Conservation (phyloP, 495 filamentous ascomycete genomes). For the Paragyromitra xinjiangensis region DNA sequence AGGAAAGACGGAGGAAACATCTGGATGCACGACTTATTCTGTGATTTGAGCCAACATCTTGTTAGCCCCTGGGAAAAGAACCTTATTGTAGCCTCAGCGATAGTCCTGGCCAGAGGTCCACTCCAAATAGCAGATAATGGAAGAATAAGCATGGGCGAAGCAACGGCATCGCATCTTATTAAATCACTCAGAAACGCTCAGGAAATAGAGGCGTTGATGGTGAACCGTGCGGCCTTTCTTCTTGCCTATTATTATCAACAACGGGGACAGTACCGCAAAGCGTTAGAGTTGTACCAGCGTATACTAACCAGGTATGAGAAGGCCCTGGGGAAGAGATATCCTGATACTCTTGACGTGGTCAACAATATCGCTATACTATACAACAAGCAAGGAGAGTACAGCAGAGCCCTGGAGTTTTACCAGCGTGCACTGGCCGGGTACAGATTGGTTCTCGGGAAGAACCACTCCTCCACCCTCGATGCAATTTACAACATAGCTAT, state of each 20-base stretch:
- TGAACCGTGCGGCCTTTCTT: neutral
- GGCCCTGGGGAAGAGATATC: conserved; percentile 32
- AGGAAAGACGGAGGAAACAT: conserved; percentile 1
- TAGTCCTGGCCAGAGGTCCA: neutral
- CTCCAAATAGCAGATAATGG: neutral
- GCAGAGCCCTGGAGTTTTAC: no score
- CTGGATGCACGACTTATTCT: conserved; percentile 31
- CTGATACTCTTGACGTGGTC: no score
- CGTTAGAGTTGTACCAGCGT: conserved; percentile 32
- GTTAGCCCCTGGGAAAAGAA: neutral
- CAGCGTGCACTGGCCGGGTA: no score
- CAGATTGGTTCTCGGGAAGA: no score
- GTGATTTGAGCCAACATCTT: conserved; percentile 16
- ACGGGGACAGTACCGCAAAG: neutral
- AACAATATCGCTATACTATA: no score
- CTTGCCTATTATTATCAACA: neutral
- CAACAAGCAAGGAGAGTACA: no score
- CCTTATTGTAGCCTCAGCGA: conserved; percentile 10
- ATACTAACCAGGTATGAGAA: conserved; percentile 38
- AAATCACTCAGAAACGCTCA: neutral
- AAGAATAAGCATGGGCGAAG: neutral
- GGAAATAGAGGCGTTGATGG: neutral
- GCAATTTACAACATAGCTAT: no score
- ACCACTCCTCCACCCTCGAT: no score
- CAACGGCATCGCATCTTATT: neutral